A percentile compares a stretch with the other conserved stretches of the same genome.
phyloP scores from a whole-genome alignment of 495 filamentous ascomycete genomes.

The Aspergillus homomorphus region DNA sequence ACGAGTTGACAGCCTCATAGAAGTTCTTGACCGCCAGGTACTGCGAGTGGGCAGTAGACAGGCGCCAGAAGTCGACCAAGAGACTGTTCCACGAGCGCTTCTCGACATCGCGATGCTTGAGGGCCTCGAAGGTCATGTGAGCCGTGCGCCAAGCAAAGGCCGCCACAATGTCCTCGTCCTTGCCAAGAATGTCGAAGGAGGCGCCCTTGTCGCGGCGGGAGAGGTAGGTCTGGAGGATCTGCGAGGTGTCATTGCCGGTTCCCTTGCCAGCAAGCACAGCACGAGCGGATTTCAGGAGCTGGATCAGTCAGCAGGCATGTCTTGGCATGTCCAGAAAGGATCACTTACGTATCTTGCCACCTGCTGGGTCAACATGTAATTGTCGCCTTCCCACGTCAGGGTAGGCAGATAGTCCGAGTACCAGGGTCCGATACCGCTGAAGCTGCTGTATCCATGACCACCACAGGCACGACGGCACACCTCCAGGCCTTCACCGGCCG shows the following conservation, averaged over 20 bases:
- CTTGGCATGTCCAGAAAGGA: neutral
- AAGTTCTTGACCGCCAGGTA: conserved; percentile 71
- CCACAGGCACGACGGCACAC: conserved; percentile 68
- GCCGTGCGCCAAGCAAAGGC: conserved; percentile 70
- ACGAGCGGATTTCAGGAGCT: conserved; percentile 62
- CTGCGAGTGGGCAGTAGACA: conserved; percentile 65
- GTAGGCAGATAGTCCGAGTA: conserved; percentile 70
- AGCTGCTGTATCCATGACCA: conserved; percentile 69
- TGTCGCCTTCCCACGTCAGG: conserved; percentile 65
- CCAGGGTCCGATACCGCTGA: conserved; percentile 64
- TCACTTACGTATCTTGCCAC: conserved; percentile 61
- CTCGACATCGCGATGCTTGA: conserved; percentile 67
- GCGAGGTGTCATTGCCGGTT: conserved; percentile 54
- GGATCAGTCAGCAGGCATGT: conserved; percentile 6
- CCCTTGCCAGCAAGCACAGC: conserved; percentile 55
- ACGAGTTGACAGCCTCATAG: conserved; percentile 59
- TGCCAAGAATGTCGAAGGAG: conserved; percentile 62
- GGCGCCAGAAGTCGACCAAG: conserved; percentile 69
- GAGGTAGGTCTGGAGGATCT: conserved; percentile 57
- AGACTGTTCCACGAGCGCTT: conserved; percentile 69
- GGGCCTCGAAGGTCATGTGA: conserved; percentile 66
- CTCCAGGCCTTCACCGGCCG: conserved; percentile 67
- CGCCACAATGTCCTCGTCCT: conserved; percentile 60
- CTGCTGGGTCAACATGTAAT: conserved; percentile 77
- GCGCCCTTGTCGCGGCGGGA: conserved; percentile 60